Conservation (phyloP, 176 grass and related monocot genomes). For the Ensete glaucum region DNA sequence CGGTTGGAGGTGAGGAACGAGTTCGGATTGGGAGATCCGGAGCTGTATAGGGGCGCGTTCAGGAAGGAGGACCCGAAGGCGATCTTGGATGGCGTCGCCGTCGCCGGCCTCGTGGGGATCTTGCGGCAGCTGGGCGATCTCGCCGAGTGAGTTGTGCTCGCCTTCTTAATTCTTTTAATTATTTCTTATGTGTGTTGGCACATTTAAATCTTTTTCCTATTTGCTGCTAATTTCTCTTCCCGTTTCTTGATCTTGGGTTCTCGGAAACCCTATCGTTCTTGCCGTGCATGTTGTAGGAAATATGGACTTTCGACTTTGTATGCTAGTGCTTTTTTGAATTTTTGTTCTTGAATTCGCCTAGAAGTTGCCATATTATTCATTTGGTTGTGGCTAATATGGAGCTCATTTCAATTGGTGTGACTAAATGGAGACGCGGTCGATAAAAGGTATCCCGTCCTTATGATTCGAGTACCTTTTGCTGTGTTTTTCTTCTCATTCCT, state of each 20-base stretch:
- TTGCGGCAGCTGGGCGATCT: slow-evolving; percentile 99
- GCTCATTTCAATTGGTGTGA: no score
- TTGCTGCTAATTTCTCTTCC: background rate
- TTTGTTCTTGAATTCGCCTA: background rate
- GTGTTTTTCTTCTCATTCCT: background rate
- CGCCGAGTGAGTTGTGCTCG: slow-evolving; percentile 57
- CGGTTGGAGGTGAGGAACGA: slow-evolving; percentile 91
- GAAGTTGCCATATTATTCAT: background rate
- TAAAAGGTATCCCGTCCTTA: no score
- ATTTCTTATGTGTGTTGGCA: background rate
- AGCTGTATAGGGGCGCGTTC: slow-evolving; percentile 39
- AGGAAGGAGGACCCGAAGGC: slow-evolving; percentile 60
- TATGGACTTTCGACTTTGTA: background rate
- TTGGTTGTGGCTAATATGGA: background rate
- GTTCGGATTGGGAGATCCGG: slow-evolving; percentile 70
- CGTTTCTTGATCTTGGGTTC: background rate
- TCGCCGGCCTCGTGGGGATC: slow-evolving; percentile 95
- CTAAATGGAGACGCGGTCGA: no score
- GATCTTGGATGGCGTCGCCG: slow-evolving; percentile 86
- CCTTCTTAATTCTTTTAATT: background rate
- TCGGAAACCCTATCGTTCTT: background rate
- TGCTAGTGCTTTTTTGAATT: background rate
- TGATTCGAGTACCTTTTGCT: no score
- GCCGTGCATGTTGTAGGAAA: background rate
- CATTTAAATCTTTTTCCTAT: background rate